phyloP scores from a whole-genome alignment of 2,329 filamentous ascomycete species.

The Eutypella sp. region DNA sequence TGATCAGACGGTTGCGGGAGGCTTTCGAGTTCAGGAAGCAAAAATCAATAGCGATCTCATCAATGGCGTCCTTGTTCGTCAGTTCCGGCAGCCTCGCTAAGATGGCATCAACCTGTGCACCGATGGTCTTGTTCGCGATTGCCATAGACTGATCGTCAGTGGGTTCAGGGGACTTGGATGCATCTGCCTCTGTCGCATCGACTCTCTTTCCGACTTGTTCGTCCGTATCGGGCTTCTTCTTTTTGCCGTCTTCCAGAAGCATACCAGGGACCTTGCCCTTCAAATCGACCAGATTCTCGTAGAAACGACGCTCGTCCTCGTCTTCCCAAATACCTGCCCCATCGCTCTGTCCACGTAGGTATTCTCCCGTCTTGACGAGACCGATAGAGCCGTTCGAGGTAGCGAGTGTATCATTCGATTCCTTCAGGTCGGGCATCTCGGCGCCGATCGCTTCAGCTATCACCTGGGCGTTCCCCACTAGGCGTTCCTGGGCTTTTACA shows the following conservation, averaged over 20 bases:
- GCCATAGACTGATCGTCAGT: slow-evolving; percentile 83
- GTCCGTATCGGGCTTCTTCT: slow-evolving; percentile 80
- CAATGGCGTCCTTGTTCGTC: slow-evolving; percentile 84
- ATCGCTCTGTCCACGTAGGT: slow-evolving; percentile 82
- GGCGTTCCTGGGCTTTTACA: slow-evolving; percentile 83
- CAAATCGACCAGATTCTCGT: slow-evolving; percentile 91
- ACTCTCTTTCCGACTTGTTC: slow-evolving; percentile 76
- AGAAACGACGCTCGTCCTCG: slow-evolving; percentile 95
- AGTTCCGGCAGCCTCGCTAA: slow-evolving; percentile 85
- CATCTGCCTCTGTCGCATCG: slow-evolving; percentile 48
- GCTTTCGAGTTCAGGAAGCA: slow-evolving; percentile 98
- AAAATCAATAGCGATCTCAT: slow-evolving; percentile 91
- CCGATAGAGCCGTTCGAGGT: slow-evolving; percentile 75
- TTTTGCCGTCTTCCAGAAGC: slow-evolving; percentile 87
- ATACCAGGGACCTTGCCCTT: slow-evolving; percentile 95
- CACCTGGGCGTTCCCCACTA: slow-evolving; percentile 84
- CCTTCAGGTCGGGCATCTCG: slow-evolving; percentile 91
- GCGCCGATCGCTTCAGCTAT: slow-evolving; percentile 81
- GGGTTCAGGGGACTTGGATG: slow-evolving; percentile 45
- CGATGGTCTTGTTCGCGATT: slow-evolving; percentile 96
- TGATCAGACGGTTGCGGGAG: slow-evolving; percentile 88
- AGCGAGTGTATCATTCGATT: slow-evolving; percentile 66
- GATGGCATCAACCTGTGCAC: slow-evolving; percentile 90
- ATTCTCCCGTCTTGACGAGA: slow-evolving; percentile 89
- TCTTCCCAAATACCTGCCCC: slow-evolving; percentile 97